These are phyloP conservation scores for Aspergillus sp. DNA, from an alignment of 2,329 filamentous ascomycete genomes.

Conservation along the genomic window DNA sequence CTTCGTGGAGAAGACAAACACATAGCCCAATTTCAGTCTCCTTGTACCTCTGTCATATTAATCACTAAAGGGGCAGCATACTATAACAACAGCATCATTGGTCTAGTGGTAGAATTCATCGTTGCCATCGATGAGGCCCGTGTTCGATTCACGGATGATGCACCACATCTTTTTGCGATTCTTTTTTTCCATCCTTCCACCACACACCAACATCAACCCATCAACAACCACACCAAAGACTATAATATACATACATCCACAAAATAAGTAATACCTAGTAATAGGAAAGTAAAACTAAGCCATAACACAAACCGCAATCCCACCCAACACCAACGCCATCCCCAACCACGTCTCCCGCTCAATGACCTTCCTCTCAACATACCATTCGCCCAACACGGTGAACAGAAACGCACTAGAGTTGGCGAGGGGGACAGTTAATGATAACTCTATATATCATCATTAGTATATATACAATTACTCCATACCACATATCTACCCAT, in stretches of 20 bases:
- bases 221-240: background rate
- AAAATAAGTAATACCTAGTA: too few species aligned
- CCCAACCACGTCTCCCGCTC: constrained; percentile 81
- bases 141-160: constrained; percentile 52
- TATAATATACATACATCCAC: too few species aligned
- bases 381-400: constrained; percentile 93
- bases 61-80: background rate
- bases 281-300: constrained; percentile 34
- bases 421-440: constrained; percentile 89
- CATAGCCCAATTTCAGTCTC: background rate
- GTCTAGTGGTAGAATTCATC: constrained; percentile 50
- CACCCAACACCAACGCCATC: constrained; percentile 74
- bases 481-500: too few species aligned
- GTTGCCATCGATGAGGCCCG: constrained; percentile 51
- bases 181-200: background rate
- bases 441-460: constrained; percentile 64
- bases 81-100: constrained; percentile 39
- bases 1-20: too few species aligned
- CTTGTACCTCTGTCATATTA: background rate
- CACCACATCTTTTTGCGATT: constrained; percentile 30
- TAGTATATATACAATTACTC: too few species aligned
- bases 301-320: constrained; percentile 82
- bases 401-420: constrained; percentile 96
- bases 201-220: background rate
- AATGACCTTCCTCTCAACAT: constrained; percentile 88